phyloP scores from a whole-genome alignment of 352 stramenopile species.

The Blastocystis sp. region DNA sequence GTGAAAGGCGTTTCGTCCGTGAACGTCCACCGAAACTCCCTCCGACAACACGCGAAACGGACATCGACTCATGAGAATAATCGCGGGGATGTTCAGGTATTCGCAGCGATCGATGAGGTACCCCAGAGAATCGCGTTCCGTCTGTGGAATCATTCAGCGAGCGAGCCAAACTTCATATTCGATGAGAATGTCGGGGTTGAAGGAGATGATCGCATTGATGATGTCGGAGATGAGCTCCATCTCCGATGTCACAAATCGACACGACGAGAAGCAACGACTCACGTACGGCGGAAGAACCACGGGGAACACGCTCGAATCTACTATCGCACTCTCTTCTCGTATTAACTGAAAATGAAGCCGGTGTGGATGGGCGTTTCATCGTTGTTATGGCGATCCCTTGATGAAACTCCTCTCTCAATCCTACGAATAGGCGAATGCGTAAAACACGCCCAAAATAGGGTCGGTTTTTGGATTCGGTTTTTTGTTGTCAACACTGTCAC shows the following conservation, averaged over 20 bases:
- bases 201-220: slow-evolving; percentile 41
- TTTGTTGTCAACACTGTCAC: background rate
- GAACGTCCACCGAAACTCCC: background rate
- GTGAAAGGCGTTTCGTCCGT: background rate
- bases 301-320: background rate
- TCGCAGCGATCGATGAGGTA: slow-evolving; percentile 50
- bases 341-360: slow-evolving; percentile 16
- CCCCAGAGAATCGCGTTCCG: slow-evolving; percentile 16
- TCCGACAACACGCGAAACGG: slow-evolving; percentile 19
- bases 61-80: slow-evolving; percentile 22
- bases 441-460: slow-evolving; percentile 2
- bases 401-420: background rate
- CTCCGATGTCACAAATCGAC: background rate
- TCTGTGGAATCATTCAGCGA: background rate
- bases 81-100: slow-evolving; percentile 19
- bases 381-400: slow-evolving; percentile 38
- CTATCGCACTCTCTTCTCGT: no score
- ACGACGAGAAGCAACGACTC: background rate
- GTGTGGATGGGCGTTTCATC: slow-evolving; percentile 18
- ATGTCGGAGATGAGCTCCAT: background rate
- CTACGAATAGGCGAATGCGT: slow-evolving; percentile 9
- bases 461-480: slow-evolving; percentile 43
- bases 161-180: slow-evolving; percentile 14
- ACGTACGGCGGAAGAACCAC: background rate
- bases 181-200: slow-evolving; percentile 44